phyloP scores from a whole-genome alignment of 441 rosid species.

The Adansonia madagascariensis region DNA sequence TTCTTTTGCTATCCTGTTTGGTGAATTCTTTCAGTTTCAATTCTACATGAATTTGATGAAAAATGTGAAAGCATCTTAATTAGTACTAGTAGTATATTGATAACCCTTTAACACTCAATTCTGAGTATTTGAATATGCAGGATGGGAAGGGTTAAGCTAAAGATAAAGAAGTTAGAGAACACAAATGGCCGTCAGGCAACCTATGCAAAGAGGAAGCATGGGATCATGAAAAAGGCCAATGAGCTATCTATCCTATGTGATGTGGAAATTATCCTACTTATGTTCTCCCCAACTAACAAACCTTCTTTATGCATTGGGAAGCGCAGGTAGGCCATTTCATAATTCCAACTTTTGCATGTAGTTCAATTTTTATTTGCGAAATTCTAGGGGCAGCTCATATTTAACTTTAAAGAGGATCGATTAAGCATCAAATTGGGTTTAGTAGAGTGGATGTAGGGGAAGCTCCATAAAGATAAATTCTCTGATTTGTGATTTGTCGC shows the following conservation, averaged over 20 bases:
- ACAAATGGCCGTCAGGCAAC: conserved; percentile 73
- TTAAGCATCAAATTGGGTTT: not conserved
- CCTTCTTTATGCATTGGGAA: conserved; percentile 68
- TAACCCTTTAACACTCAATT: not conserved
- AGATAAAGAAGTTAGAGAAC: conserved; percentile 75
- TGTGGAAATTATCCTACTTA: conserved; percentile 73
- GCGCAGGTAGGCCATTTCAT: conserved; percentile 50
- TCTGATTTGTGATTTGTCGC: not conserved
- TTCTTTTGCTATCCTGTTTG: not conserved
- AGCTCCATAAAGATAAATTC: not conserved
- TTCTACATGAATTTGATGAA: not conserved
- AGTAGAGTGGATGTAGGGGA: not conserved
- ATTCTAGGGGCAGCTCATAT: not conserved
- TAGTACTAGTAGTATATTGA: not conserved
- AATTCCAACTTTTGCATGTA: not conserved
- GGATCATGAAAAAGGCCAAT: conserved; percentile 78
- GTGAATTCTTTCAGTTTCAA: not conserved
- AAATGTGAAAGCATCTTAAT: not conserved
- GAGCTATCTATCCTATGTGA: conserved; percentile 78
- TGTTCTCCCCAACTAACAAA: conserved; percentile 81
- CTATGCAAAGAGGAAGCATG: conserved; percentile 73
- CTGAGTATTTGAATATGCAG: conserved; percentile 42
- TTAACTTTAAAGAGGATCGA: not conserved
- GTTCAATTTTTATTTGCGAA: not conserved
- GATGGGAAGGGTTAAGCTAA: conserved; percentile 91